These are phyloP conservation scores for Solanum medicagineum DNA, from an alignment of 257 asterid genomes.

Conservation along the genomic window DNA sequence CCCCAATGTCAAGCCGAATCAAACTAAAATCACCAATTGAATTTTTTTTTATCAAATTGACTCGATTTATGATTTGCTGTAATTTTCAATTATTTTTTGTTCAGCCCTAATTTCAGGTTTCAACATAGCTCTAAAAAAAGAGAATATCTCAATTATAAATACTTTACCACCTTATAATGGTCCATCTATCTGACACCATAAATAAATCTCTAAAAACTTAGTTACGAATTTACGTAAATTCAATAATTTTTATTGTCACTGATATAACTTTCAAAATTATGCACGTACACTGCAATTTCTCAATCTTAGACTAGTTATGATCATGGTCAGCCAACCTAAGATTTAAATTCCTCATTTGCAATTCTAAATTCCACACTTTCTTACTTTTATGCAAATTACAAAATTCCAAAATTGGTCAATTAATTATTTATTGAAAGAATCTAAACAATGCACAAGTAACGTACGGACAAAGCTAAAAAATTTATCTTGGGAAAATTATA, in stretches of 20 bases:
- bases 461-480: neutral
- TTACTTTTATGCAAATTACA: neutral
- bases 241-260: neutral
- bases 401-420: neutral
- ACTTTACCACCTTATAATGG: neutral
- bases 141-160: neutral
- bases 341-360: neutral
- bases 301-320: neutral
- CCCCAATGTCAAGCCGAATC: no score
- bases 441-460: neutral
- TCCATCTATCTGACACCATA: neutral
- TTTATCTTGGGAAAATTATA: neutral
- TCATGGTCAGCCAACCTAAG: neutral
- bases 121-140: neutral
- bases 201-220: neutral
- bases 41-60: no score
- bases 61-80: no score
- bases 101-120: no score
- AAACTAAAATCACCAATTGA: no score
- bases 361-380: neutral
- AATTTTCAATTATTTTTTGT: no score
- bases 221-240: neutral
- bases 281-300: neutral
- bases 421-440: neutral
- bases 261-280: no score